A percentile compares a stretch with the other conserved stretches of the same genome.
Evolutionary conservation across 306 rosid genomes (phyloP).

Genomic region (Acacia confusa): DNA sequence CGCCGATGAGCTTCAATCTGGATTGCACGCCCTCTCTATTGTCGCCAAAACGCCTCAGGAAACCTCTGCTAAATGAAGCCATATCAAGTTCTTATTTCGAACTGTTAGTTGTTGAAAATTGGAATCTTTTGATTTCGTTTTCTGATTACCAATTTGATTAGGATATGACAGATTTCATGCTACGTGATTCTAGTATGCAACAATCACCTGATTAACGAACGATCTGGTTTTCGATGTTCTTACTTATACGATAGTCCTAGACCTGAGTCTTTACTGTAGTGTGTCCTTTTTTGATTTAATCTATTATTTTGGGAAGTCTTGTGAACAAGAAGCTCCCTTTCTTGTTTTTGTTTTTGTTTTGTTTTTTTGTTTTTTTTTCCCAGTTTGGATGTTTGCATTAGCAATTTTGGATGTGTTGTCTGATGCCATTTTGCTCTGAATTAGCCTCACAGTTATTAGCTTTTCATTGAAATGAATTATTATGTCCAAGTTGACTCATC

Average conservation of each 20-base stretch:
- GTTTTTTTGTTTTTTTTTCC: neutral
- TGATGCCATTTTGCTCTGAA: neutral
- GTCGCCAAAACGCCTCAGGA: constrained; percentile 62
- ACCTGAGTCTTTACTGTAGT: neutral
- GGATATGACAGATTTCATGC: neutral
- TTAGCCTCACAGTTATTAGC: neutral
- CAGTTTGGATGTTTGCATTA: neutral
- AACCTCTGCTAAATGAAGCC: neutral
- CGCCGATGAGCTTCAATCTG: constrained; percentile 63
- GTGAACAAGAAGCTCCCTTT: neutral
- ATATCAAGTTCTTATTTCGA: neutral
- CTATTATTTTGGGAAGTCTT: neutral
- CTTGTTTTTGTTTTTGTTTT: too few species aligned
- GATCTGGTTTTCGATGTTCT: neutral
- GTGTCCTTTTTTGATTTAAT: neutral
- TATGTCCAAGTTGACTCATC: neutral
- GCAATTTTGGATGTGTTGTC: neutral
- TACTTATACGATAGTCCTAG: neutral
- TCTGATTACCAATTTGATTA: neutral
- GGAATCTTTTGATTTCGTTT: neutral
- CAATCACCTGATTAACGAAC: neutral
- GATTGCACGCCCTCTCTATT: constrained; percentile 63
- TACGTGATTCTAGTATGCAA: neutral
- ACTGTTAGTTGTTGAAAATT: neutral
- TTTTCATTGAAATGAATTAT: neutral